Evolutionary conservation across 805 yeast genomes (phyloP).

Genomic region (Barnettozyma pratensis): DNA sequence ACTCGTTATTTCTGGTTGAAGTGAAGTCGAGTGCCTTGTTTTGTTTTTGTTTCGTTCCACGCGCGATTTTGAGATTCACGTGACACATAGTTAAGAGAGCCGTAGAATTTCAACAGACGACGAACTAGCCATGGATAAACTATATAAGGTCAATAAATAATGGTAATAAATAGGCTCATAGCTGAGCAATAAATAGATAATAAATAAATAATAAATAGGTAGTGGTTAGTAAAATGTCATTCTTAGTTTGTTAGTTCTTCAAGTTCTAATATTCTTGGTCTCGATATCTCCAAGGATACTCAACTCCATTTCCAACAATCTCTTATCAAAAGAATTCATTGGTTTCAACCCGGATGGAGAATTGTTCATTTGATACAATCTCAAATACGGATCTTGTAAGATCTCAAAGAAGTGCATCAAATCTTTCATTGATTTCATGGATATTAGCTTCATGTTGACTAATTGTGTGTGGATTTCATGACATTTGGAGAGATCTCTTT

Average conservation of each 20-base stretch:
- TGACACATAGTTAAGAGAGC: too few species aligned
- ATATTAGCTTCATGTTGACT: slow-evolving; percentile 3
- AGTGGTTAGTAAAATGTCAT: not conserved
- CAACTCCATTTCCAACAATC: slow-evolving; percentile 17
- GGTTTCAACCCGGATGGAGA: not conserved
- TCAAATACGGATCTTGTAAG: slow-evolving; percentile 11
- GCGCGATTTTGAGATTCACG: too few species aligned
- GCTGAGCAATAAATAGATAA: not conserved
- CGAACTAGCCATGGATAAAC: too few species aligned
- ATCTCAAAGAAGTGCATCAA: slow-evolving; percentile 6
- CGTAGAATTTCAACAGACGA: too few species aligned
- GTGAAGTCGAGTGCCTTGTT: not conserved
- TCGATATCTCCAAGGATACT: slow-evolving; percentile 18
- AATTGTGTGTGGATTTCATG: slow-evolving; percentile 8
- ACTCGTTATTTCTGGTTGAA: not conserved
- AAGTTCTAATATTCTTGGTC: slow-evolving; percentile 5
- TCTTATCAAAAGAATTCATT: slow-evolving; percentile 7
- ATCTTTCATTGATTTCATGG: slow-evolving; percentile 10
- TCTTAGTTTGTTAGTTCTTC: not conserved
- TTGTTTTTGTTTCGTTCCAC: not conserved
- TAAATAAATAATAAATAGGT: slow-evolving; percentile 2
- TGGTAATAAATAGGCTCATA: not conserved
- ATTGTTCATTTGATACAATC: slow-evolving; percentile 5
- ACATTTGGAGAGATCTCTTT: slow-evolving; percentile 9
- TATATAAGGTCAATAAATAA: not conserved